Conservation (phyloP, 371 early-diverging fungal genomes). For the Mortierella sp. region DNA sequence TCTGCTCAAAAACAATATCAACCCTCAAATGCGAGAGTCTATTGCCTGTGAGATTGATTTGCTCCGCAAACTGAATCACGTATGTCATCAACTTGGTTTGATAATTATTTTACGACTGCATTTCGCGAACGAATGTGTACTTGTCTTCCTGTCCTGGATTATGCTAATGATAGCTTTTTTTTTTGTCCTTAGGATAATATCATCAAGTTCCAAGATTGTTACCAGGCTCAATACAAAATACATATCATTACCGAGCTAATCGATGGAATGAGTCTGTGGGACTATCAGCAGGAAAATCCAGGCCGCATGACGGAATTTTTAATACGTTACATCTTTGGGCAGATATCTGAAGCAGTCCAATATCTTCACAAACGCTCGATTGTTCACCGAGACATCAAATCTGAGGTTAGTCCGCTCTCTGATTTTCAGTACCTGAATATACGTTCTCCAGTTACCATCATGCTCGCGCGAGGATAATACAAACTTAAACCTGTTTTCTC, state of each 20-base stretch:
- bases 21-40: neutral
- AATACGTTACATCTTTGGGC: constrained; percentile 19
- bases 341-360: constrained; percentile 22
- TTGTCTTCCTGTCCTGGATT: too few species aligned
- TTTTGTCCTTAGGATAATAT: constrained; percentile 24
- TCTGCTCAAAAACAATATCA: neutral
- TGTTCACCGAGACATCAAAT: constrained; percentile 52
- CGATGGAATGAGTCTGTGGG: constrained; percentile 15
- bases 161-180: too few species aligned
- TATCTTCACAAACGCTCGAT: constrained; percentile 25
- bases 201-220: constrained; percentile 20
- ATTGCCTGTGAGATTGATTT: constrained; percentile 27
- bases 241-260: constrained; percentile 41
- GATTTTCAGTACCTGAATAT: neutral
- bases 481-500: too few species aligned
- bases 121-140: too few species aligned
- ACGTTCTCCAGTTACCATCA: too few species aligned
- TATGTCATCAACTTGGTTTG: constrained; percentile 9
- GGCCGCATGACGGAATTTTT: constrained; percentile 14
- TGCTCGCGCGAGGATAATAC: too few species aligned
- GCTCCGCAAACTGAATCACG: constrained; percentile 19
- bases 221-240: neutral
- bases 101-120: too few species aligned
- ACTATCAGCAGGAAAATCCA: neutral
- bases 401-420: constrained; percentile 23